Conservation (phyloP, 2,329 filamentous ascomycete species). For the Claviceps citrina region DNA sequence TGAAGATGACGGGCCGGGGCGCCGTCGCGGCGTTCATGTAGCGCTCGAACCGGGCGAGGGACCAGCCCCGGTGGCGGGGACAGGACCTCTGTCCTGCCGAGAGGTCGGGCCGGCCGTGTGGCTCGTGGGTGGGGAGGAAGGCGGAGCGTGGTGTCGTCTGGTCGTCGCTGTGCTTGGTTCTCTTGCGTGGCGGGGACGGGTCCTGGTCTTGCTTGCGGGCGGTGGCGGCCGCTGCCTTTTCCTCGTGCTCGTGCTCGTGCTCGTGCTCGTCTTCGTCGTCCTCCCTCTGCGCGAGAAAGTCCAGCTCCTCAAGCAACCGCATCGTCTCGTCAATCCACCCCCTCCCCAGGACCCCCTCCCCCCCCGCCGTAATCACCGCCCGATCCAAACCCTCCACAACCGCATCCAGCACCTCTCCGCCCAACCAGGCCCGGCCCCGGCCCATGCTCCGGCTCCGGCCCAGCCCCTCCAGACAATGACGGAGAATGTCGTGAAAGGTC, state of each 20-base stretch:
- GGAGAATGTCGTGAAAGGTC: slow-evolving; percentile 27
- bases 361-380: slow-evolving; percentile 60
- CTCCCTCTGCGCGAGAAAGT: slow-evolving; percentile 7
- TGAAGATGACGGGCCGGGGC: slow-evolving; percentile 53
- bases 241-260: background rate
- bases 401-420: slow-evolving; percentile 26
- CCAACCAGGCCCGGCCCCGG: slow-evolving; percentile 3
- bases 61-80: slow-evolving; percentile 23
- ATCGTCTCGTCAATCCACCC: slow-evolving; percentile 38
- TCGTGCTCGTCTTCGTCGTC: too few relatives aligned
- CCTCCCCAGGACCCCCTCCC: slow-evolving; percentile 36
- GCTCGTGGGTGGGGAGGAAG: slow-evolving; percentile 16
- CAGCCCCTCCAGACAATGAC: slow-evolving; percentile 1
- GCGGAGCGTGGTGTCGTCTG: too few relatives aligned
- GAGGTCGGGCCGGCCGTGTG: slow-evolving; percentile 12
- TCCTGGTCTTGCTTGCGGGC: slow-evolving; percentile 13
- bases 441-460: too few relatives aligned
- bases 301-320: slow-evolving; percentile 21
- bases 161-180: slow-evolving; percentile 4
- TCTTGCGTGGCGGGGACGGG: slow-evolving; percentile 10
- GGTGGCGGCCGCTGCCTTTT: too few relatives aligned
- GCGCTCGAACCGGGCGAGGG: slow-evolving; percentile 44
- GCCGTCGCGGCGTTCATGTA: slow-evolving; percentile 36
- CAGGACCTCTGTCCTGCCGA: slow-evolving; percentile 13
- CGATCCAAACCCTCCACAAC: slow-evolving; percentile 57